Base-by-base conservation (phyloP, 2,329 filamentous ascomycete genomes). In the Colletotrichum melonis region DNA sequence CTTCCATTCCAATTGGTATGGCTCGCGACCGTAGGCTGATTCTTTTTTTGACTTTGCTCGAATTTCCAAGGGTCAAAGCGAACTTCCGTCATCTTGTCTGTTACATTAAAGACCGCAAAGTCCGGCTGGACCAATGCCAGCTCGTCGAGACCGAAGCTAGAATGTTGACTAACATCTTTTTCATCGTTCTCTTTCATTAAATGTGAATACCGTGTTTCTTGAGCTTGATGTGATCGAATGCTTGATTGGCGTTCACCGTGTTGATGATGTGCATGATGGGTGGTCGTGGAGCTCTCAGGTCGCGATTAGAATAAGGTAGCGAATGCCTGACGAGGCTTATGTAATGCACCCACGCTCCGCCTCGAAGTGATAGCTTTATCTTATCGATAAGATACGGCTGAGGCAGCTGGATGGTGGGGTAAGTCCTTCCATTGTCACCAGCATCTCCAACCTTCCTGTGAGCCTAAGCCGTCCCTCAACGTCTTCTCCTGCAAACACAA, bases 301-400 rank as follows among this genome's bases (percentile, higher is more conserved):
- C 38, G 5, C 14, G 16, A n/a, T n/a, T n/a, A n/a, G n/a, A n/a
- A n/a, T n/a, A n/a, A n/a, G n/a, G n/a, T n/a, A 1, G 16, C 19
- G 24, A 12, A 9, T 16, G 58, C 9, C 12, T 19, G 5, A 3
- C 5, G 2, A 2, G 35, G 60, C 42, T 52, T 63, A 63, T n/a
- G n/a, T 63, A 63, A 63, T 16, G 6, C 19, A n/a, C 42, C 7
- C 2, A 42, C 5, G 38, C 2, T 11, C 24, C 1, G 0, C 16
- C 16, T 9, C 12, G 14, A 2, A 16, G 52, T 28, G 6, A 16
- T 7, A 65, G 70, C 66, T 69, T 60, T 73, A 64, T 73, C 70
- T 73, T 73, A 73, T 73, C 70, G 66, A 73, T 73, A 70, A 57
- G 70, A 73, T 62, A 24, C 16, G 12, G 24, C 22, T 35, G 46